Conservation (phyloP, 2,329 filamentous ascomycete genomes). For the Colletotrichum sp. region DNA sequence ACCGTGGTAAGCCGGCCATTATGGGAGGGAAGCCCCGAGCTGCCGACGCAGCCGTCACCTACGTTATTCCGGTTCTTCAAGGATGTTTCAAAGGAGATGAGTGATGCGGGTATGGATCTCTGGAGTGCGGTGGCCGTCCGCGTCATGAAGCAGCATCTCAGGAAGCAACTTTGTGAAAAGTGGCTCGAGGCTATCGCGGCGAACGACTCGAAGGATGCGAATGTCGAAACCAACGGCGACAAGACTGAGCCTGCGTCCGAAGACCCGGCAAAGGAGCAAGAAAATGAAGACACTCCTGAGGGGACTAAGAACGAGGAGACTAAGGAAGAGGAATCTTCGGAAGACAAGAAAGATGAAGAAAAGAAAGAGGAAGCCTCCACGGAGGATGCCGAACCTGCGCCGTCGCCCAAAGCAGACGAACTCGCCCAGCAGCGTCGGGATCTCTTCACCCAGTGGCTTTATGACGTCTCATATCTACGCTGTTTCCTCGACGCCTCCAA, state of each 20-base stretch:
- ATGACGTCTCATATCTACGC: conserved; percentile 61
- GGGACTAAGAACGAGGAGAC: background rate
- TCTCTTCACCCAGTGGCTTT: conserved; percentile 64
- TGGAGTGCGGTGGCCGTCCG: conserved; percentile 77
- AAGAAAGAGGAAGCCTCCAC: conserved; percentile 6
- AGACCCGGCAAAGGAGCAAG: background rate
- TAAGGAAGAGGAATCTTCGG: conserved; percentile 13
- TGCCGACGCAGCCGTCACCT: conserved; percentile 82
- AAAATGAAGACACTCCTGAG: conserved; percentile 16
- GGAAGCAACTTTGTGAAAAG: conserved; percentile 51
- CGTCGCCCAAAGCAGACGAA: conserved; percentile 10
- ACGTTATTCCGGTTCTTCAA: conserved; percentile 75
- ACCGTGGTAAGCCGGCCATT: conserved; percentile 67
- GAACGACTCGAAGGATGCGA: conserved; percentile 3
- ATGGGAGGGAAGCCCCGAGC: conserved; percentile 77
- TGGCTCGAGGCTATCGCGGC: conserved; percentile 52
- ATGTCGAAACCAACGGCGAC: conserved; percentile 13
- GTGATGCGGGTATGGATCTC: conserved; percentile 73
- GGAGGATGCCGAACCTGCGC: conserved; percentile 7
- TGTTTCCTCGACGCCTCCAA: conserved; percentile 44
- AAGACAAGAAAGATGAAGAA: conserved; percentile 19
- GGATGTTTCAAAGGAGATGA: conserved; percentile 71
- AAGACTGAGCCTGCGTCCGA: conserved; percentile 21
- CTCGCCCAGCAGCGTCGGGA: conserved; percentile 43
- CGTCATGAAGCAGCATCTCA: conserved; percentile 65